Evolutionary conservation across 2,329 filamentous ascomycete species (phyloP).

Genomic region (Aspergillus hortae): DNA sequence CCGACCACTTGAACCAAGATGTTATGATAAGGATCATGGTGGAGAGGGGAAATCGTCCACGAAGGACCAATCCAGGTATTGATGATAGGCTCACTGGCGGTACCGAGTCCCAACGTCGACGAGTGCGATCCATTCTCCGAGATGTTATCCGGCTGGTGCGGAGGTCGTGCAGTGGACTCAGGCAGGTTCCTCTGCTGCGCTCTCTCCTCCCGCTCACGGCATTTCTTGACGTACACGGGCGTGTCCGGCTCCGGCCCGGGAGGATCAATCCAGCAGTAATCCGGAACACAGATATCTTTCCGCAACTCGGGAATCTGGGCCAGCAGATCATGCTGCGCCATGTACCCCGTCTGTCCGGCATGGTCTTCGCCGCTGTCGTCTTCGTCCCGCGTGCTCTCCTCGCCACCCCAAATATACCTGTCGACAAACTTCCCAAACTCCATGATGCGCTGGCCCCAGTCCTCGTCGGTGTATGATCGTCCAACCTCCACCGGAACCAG

Average conservation of each 20-base stretch:
- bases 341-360: conserved; percentile 60
- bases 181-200: conserved; percentile 4
- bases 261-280: conserved; percentile 75
- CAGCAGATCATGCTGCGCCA: conserved; percentile 89
- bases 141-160: background rate
- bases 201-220: conserved; percentile 22
- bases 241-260: conserved; percentile 53
- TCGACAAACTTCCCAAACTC: conserved; percentile 68
- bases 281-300: conserved; percentile 73
- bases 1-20: conserved; percentile 86
- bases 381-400: background rate
- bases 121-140: conserved; percentile 8
- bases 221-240: conserved; percentile 41
- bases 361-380: conserved; percentile 9
- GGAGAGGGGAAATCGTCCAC: conserved; percentile 84
- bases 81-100: conserved; percentile 57
- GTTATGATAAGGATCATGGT: conserved; percentile 93
- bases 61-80: conserved; percentile 93
- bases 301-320: conserved; percentile 73
- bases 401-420: conserved; percentile 51
- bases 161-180: background rate
- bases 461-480: conserved; percentile 78
- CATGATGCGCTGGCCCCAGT: conserved; percentile 80
- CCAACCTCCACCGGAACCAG: conserved; percentile 86
- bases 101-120: conserved; percentile 8